These are phyloP conservation scores for Paralagenidium karlingii DNA, from an alignment of 352 stramenopile genomes.

Conservation along the genomic window DNA sequence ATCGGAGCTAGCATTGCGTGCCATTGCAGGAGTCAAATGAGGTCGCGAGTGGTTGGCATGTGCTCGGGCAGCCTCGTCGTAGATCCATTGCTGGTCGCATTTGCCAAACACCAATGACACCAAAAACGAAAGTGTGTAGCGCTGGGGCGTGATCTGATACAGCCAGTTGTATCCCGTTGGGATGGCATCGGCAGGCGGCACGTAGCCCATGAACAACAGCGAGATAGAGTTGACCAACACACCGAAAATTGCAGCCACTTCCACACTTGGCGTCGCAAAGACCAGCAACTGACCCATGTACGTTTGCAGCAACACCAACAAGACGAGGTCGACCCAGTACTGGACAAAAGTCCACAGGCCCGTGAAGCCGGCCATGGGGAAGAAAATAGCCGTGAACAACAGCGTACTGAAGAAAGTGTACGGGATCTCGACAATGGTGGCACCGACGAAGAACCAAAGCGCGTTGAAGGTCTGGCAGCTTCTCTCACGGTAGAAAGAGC, in stretches of 20 bases:
- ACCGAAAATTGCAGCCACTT: conserved; percentile 18
- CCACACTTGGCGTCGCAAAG: conserved; percentile 24
- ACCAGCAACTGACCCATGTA: conserved; percentile 36
- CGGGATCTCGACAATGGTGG: conserved; percentile 68
- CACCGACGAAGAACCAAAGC: conserved; percentile 52
- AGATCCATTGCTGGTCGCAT: conserved; percentile 10
- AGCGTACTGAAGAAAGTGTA: conserved; percentile 33
- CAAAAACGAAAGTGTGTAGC: conserved; percentile 33
- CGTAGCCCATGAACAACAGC: conserved; percentile 40
- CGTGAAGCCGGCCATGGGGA: conserved; percentile 36
- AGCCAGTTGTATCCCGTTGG: conserved; percentile 42
- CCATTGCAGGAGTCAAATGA: no score
- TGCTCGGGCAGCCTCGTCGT: no score
- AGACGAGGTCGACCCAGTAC: conserved; percentile 33
- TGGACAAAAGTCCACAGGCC: conserved; percentile 23
- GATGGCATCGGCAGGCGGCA: conserved; percentile 29
- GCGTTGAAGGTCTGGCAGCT: conserved; percentile 70
- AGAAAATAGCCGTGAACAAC: conserved; percentile 41
- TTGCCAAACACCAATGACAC: conserved; percentile 20
- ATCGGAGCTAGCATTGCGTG: no score
- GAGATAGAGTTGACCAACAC: conserved; percentile 33
- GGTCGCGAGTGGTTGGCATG: no score
- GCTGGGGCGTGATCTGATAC: conserved; percentile 27
- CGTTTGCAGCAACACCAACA: conserved; percentile 32
- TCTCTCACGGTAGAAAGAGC: conserved; percentile 56